Evolutionary conservation across 2,329 filamentous ascomycete genomes (phyloP).

Genomic region (Cordyceps fumosorosea): DNA sequence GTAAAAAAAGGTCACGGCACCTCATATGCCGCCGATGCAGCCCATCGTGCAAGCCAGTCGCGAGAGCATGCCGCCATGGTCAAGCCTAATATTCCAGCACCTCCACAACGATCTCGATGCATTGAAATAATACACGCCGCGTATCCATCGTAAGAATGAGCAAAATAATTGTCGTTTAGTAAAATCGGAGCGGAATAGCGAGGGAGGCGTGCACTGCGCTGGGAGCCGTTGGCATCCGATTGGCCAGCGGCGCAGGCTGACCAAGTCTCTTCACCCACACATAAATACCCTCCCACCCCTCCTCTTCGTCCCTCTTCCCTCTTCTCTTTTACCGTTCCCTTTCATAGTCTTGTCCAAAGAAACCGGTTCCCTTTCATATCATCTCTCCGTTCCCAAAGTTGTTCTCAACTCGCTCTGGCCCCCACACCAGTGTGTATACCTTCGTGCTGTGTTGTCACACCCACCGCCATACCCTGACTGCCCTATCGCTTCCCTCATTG

Average conservation of each 20-base stretch:
- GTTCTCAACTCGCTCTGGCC: neutral
- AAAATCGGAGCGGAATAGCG: neutral
- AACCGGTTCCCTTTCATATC: neutral
- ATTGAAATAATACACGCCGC: neutral
- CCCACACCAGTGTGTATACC: neutral
- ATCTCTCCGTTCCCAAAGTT: neutral
- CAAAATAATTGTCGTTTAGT: neutral
- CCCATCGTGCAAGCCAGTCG: neutral
- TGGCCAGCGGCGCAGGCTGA: conserved; percentile 3
- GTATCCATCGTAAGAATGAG: neutral
- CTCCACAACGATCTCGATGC: neutral
- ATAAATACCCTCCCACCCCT: conserved; percentile 11
- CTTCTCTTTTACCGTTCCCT: neutral
- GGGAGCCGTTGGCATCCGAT: neutral
- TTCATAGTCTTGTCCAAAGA: neutral
- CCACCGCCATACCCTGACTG: neutral
- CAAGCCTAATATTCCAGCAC: neutral
- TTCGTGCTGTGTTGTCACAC: neutral
- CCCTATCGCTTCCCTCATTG: neutral
- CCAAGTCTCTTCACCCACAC: conserved; percentile 5
- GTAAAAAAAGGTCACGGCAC: neutral
- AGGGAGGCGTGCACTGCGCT: neutral
- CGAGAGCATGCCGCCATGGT: neutral
- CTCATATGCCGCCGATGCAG: neutral
- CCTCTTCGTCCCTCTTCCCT: neutral